These are phyloP conservation scores for Anthostomella pinea DNA, from an alignment of 2,329 filamentous ascomycete species.

Conservation along the genomic window DNA sequence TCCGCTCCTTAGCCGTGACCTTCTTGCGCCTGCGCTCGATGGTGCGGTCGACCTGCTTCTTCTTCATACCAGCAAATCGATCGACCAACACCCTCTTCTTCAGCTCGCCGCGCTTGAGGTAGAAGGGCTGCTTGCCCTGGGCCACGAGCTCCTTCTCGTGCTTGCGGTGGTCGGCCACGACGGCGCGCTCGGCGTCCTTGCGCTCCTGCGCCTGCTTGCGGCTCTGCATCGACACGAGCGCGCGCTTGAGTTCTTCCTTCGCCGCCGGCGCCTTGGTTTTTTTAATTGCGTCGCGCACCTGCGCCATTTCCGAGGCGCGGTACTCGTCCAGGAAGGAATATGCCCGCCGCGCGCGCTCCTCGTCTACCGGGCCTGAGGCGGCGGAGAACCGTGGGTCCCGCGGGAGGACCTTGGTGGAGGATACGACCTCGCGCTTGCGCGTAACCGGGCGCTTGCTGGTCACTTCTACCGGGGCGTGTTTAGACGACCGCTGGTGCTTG, in stretches of 20 bases:
- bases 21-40: conserved; percentile 91
- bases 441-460: conserved; percentile 82
- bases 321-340: conserved; percentile 91
- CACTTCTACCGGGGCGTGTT: conserved; percentile 84
- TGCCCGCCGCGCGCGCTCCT: conserved; percentile 61
- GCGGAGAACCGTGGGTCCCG: conserved; percentile 90
- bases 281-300: conserved; percentile 66
- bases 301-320: conserved; percentile 75
- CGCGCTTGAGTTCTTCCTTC: conserved; percentile 64
- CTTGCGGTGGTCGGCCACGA: conserved; percentile 73
- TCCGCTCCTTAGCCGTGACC: conserved; percentile 80
- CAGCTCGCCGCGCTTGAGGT: conserved; percentile 86
- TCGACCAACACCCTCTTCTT: conserved; percentile 81
- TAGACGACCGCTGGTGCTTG: conserved; percentile 58
- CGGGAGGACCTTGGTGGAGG: conserved; percentile 52
- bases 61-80: conserved; percentile 79
- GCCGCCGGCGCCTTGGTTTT: conserved; percentile 37
- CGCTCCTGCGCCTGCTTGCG: conserved; percentile 67
- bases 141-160: conserved; percentile 81
- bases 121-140: conserved; percentile 90
- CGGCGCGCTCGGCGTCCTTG: conserved; percentile 66
- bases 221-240: conserved; percentile 76
- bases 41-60: conserved; percentile 76
- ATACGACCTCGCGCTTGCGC: conserved; percentile 72
- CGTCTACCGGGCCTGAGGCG: conserved; percentile 51